These are phyloP conservation scores for Alternaria dauci DNA, from an alignment of 2,329 filamentous ascomycete genomes.

Conservation along the genomic window DNA sequence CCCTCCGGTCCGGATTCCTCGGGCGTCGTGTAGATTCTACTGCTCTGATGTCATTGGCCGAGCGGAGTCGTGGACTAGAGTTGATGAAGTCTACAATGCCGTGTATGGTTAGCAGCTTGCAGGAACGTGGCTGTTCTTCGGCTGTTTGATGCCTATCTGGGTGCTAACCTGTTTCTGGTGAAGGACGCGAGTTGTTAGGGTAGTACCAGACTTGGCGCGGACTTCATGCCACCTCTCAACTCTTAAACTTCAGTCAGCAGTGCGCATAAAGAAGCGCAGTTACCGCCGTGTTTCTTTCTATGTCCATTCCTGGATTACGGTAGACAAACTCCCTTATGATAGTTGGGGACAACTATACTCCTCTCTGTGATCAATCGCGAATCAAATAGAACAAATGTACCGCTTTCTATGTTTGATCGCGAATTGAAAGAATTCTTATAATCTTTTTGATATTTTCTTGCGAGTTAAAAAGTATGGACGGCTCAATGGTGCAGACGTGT, in stretches of 20 bases:
- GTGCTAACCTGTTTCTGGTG: conserved; percentile 1
- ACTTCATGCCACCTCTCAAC: not conserved
- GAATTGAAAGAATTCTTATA: not conserved
- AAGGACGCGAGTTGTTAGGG: not conserved
- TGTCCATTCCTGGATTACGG: not conserved
- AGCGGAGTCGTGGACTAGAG: conserved; percentile 3
- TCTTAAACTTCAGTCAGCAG: not conserved
- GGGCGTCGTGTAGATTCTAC: not conserved
- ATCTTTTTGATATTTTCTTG: too few species aligned
- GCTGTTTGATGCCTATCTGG: not conserved
- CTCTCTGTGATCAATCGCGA: too few species aligned
- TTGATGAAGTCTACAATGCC: conserved; percentile 26
- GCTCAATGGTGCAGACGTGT: not conserved
- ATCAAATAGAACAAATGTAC: not conserved
- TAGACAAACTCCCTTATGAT: not conserved
- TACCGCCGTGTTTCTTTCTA: not conserved
- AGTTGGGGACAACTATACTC: too few species aligned
- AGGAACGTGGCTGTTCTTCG: conserved; percentile 16
- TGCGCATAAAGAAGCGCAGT: not conserved
- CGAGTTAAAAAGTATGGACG: not conserved
- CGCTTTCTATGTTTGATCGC: not conserved
- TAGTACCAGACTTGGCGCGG: not conserved
- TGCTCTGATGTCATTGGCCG: conserved; percentile 4
- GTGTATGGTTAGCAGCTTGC: conserved; percentile 17
- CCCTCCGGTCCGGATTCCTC: conserved; percentile 7